Percentiles rank a stretch among this genome's conserved stretches.
phyloP scores from a whole-genome alignment of 805 yeast species.

The Lipomyces anomalus region DNA sequence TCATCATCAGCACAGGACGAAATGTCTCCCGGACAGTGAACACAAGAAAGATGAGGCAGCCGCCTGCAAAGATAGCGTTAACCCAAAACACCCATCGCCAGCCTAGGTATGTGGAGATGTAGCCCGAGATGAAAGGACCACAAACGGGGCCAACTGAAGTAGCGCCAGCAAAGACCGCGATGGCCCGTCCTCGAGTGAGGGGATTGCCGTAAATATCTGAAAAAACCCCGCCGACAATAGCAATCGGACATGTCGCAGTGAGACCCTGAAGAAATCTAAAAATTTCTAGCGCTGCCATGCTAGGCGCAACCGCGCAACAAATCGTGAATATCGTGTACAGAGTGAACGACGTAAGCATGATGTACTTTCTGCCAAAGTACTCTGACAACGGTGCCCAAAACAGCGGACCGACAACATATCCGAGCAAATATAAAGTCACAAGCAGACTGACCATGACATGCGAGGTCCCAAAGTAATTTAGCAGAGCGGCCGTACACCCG shows the following conservation, averaged over 20 bases:
- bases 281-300: slow-evolving; percentile 43
- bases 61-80: slow-evolving; percentile 49
- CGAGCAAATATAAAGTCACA: slow-evolving; percentile 57
- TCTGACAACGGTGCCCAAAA: slow-evolving; percentile 86
- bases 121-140: slow-evolving; percentile 49
- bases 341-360: slow-evolving; percentile 66
- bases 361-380: slow-evolving; percentile 78
- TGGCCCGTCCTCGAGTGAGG: slow-evolving; percentile 54
- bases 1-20: slow-evolving; percentile 48
- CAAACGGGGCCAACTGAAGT: slow-evolving; percentile 44
- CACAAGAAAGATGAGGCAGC: slow-evolving; percentile 37
- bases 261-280: slow-evolving; percentile 51
- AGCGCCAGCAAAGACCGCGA: slow-evolving; percentile 44
- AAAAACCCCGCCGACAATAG: slow-evolving; percentile 53
- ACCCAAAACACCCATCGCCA: slow-evolving; percentile 58
- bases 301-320: slow-evolving; percentile 61
- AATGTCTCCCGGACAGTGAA: slow-evolving; percentile 56
- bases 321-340: slow-evolving; percentile 73
- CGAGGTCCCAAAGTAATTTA: slow-evolving; percentile 42
- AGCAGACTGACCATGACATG: slow-evolving; percentile 42
- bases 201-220: slow-evolving; percentile 52
- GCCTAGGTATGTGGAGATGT: slow-evolving; percentile 40
- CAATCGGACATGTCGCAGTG: slow-evolving; percentile 51
- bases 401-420: slow-evolving; percentile 79
- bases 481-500: slow-evolving; percentile 29